Percentiles rank a stretch among this genome's conserved stretches.
Conservation (phyloP, 257 asterid species). For the Ehretia macrophylla region DNA sequence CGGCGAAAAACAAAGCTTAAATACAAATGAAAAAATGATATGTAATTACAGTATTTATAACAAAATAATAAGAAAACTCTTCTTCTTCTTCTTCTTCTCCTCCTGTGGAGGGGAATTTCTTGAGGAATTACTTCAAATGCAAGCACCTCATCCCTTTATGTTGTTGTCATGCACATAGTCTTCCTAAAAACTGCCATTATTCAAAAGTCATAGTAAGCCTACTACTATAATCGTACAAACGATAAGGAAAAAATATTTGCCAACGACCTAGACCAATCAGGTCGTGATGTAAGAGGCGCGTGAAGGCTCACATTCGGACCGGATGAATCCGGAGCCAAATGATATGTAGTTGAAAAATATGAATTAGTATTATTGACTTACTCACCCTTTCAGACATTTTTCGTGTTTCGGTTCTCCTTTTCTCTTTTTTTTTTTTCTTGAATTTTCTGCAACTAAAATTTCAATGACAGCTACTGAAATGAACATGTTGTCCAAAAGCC, state of each 20-base stretch:
- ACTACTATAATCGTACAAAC: slow-evolving; percentile 11
- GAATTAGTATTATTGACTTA: background rate
- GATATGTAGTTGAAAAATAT: background rate
- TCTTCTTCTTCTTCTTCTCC: too few species aligned
- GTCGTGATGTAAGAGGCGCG: too few species aligned
- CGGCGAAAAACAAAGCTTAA: slow-evolving; percentile 42
- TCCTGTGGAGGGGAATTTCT: slow-evolving; percentile 35
- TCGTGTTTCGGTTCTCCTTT: slow-evolving; percentile 20
- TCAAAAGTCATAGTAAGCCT: background rate
- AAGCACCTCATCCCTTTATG: slow-evolving; percentile 36
- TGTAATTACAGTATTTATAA: slow-evolving; percentile 74
- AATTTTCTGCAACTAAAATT: slow-evolving; percentile 22
- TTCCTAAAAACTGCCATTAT: slow-evolving; percentile 40
- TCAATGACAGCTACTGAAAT: slow-evolving; percentile 65
- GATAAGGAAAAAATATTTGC: too few species aligned
- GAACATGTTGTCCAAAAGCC: slow-evolving; percentile 55
- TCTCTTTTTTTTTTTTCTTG: slow-evolving; percentile 3
- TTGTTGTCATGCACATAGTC: slow-evolving; percentile 22
- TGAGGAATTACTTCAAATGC: slow-evolving; percentile 27
- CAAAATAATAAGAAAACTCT: slow-evolving; percentile 25
- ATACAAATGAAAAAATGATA: slow-evolving; percentile 70
- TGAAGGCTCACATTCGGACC: too few species aligned
- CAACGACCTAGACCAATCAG: too few species aligned
- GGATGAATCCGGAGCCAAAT: too few species aligned
- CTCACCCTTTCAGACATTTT: slow-evolving; percentile 34